Percentiles rank a stretch among this genome's conserved stretches.
These are phyloP conservation scores for Bacterosira constricta DNA, from an alignment of 108 stramenopile species.

Conservation along the genomic window DNA sequence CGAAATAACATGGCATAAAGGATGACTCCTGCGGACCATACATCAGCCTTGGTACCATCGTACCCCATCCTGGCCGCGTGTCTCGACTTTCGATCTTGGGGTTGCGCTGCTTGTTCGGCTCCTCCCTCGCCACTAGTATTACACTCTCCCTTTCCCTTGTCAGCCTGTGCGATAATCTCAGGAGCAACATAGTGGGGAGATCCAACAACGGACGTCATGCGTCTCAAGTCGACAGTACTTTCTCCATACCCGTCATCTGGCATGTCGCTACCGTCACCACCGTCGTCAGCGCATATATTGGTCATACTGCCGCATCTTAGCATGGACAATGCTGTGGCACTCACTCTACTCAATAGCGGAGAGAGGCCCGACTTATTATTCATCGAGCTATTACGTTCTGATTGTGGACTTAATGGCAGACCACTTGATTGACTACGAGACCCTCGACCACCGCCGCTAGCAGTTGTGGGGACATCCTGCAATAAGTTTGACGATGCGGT, in stretches of 20 bases:
- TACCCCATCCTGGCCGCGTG: constrained; percentile 54
- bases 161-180: constrained; percentile 87
- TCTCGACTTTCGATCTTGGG: constrained; percentile 21
- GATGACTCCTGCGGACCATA: constrained; percentile 95
- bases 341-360: constrained; percentile 37
- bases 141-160: constrained; percentile 18
- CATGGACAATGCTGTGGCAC: constrained; percentile 65
- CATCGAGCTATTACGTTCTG: constrained; percentile 13
- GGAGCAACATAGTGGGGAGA: constrained; percentile 94
- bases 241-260: constrained; percentile 16
- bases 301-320: constrained; percentile 76
- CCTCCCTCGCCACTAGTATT: constrained; percentile 11
- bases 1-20: constrained; percentile 90
- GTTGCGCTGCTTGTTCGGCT: constrained; percentile 3
- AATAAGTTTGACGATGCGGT: background rate
- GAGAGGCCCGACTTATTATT: constrained; percentile 21
- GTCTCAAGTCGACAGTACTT: constrained; percentile 51
- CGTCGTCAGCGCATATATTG: constrained; percentile 37
- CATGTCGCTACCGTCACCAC: constrained; percentile 18
- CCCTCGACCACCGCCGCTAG: constrained; percentile 22
- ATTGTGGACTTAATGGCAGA: constrained; percentile 27
- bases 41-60: constrained; percentile 92
- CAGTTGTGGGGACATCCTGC: constrained; percentile 8
- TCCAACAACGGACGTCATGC: constrained; percentile 91
- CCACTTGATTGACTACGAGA: constrained; percentile 8